Base-by-base conservation (phyloP, 1,139 yeast species). In the Suhomyces kunorum region DNA sequence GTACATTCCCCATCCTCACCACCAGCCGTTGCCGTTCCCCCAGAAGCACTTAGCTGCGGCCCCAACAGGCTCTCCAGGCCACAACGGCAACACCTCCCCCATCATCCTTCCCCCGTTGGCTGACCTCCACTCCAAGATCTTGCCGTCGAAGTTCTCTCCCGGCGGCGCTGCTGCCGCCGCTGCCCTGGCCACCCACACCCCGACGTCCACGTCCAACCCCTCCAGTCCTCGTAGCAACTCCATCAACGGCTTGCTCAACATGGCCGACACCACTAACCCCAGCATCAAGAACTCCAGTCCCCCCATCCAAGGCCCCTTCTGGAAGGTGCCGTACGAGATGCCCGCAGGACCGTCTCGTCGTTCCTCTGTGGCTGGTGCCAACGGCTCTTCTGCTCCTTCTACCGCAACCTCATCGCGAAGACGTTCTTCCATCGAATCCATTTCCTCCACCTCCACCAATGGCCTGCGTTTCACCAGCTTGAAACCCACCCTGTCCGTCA, bases 301-400 rank as follows among this genome's bases (percentile, higher is more conserved):
- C 4, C 71, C 71, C 30, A 63, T 71, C 28, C 72, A 65, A 44
- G 77, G 74, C 12, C 77, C 77, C 5, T 69, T 72, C 54, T 72
- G 78, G 78, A 72, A 71, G 50, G 78, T 72, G 8, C 78, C 78
- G 20, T 72, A 72, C 54, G 77, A 72, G 50, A 69, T 72, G 76
- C 78, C 77, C 1, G 56, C 56, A 6, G 44, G 46, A 13, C 34
- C 48, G 7, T 39, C 45, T 15, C 22, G 47, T 26, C 35, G 43
- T 3, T 42, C 47, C 9, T 44, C 48, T 15, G 26, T 43, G 23
- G 30, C 48, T 12, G 18, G 28, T 0, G 19, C 24, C 12, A 37
- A 34, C 6, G 38, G 40, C n/a, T 24, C 39, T 8, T 18, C 42
- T 8, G 19, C 35, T 3, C 22, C 40, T 9, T 36, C 43, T n/a